Conservation (phyloP, 768 basidiomycete species). For the Austroboletus festivus region DNA sequence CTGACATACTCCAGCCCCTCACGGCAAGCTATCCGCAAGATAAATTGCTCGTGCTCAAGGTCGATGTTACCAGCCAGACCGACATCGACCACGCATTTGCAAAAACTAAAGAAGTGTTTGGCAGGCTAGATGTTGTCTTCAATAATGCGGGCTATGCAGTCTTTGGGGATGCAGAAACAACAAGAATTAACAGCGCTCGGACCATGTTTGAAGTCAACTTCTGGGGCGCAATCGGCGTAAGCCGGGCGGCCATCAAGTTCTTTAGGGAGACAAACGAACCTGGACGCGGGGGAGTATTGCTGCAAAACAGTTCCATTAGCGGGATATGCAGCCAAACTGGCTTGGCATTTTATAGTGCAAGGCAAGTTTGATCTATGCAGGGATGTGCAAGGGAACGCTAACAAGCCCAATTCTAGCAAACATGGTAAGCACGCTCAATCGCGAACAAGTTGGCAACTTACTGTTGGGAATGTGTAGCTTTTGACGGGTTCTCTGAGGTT, state of each 20-base stretch:
- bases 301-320: constrained; percentile 34
- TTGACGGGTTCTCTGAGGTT: constrained; percentile 35
- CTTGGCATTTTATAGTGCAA: constrained; percentile 20
- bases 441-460: background rate
- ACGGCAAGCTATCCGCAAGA: background rate
- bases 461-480: constrained; percentile 15
- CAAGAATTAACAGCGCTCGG: constrained; percentile 15
- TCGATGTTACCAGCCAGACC: background rate
- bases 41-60: background rate
- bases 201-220: constrained; percentile 28
- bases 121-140: background rate
- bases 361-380: background rate
- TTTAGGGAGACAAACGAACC: constrained; percentile 37
- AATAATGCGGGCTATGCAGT: constrained; percentile 20
- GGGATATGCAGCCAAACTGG: constrained; percentile 19
- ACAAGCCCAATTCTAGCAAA: constrained; percentile 8
- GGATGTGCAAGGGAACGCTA: constrained; percentile 13
- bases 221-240: constrained; percentile 28
- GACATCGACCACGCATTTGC: background rate
- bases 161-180: constrained; percentile 24
- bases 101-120: background rate
- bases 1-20: constrained; percentile 18
- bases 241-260: constrained; percentile 22
- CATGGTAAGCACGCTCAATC: constrained; percentile 11
- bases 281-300: constrained; percentile 30